Percentiles rank a stretch among this genome's conserved stretches.
These are phyloP conservation scores for Nemania diffusa DNA, from an alignment of 2,329 filamentous ascomycete genomes.

Conservation along the genomic window DNA sequence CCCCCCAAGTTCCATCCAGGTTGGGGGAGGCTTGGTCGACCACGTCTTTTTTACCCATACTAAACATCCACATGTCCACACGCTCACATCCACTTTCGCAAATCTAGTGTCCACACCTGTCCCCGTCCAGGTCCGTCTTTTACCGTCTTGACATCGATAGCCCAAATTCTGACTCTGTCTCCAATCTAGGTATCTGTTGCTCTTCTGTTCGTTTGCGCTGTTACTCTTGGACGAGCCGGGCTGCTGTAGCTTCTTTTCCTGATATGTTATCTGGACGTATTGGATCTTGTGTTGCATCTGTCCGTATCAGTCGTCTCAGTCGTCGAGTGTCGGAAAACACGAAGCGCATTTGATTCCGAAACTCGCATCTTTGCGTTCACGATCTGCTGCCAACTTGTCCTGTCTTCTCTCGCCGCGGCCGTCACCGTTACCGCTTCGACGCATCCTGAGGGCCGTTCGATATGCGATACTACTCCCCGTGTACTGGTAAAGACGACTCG, in stretches of 20 bases:
- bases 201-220: slow-evolving; percentile 11
- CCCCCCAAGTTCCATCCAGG: background rate
- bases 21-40: too few species aligned
- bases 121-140: slow-evolving; percentile 20
- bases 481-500: slow-evolving; percentile 15
- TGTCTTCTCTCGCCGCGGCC: background rate
- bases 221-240: background rate
- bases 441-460: slow-evolving; percentile 14
- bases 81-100: slow-evolving; percentile 16
- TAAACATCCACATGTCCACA: slow-evolving; percentile 8
- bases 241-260: background rate
- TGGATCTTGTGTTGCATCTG: background rate
- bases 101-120: slow-evolving; percentile 15
- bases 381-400: background rate
- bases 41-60: background rate
- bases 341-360: background rate
- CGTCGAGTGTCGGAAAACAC: background rate
- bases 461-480: slow-evolving; percentile 23
- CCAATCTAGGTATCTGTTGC: background rate
- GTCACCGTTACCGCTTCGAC: background rate
- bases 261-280: slow-evolving; percentile 6
- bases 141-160: slow-evolving; percentile 18
- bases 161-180: slow-evolving; percentile 10
- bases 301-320: background rate
- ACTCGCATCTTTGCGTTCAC: background rate